These are phyloP conservation scores for Metrosideros polymorpha DNA, from an alignment of 441 rosid species.

Conservation along the genomic window DNA sequence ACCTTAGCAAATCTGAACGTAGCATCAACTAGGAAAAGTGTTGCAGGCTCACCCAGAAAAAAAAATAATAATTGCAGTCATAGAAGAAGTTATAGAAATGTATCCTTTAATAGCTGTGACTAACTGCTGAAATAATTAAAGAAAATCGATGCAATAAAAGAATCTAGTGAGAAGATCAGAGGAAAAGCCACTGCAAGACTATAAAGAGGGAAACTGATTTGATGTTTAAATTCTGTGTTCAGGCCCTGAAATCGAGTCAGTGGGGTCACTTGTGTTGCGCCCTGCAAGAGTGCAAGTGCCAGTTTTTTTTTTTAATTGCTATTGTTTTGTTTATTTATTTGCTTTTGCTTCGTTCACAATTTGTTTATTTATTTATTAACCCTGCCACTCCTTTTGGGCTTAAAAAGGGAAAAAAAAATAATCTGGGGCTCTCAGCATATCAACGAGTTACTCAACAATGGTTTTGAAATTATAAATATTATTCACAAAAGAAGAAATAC, in stretches of 20 bases:
- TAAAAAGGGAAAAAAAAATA: background rate
- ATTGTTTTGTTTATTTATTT: background rate
- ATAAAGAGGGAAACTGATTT: slow-evolving; percentile 3
- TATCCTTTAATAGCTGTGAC: background rate
- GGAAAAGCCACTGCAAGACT: background rate
- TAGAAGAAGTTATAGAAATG: background rate
- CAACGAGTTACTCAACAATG: background rate
- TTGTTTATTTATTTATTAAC: too few relatives aligned
- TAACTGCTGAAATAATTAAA: background rate
- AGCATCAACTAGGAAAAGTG: background rate
- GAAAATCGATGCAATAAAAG: slow-evolving; percentile 1
- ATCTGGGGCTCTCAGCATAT: background rate
- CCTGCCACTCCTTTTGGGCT: background rate
- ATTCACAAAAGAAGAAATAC: too few relatives aligned
- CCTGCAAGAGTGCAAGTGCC: background rate
- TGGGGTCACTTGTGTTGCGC: background rate
- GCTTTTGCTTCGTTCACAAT: background rate
- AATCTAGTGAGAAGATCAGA: slow-evolving; percentile 7
- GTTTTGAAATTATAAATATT: too few relatives aligned
- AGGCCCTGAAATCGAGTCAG: background rate
- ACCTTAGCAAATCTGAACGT: background rate
- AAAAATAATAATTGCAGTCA: background rate
- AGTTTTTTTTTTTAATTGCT: background rate
- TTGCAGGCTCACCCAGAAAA: background rate
- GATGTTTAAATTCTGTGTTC: background rate